A percentile compares a stretch with the other conserved stretches of the same genome.
Conservation (phyloP, 140 eudicot genomes). For the Flaveria floridana region DNA sequence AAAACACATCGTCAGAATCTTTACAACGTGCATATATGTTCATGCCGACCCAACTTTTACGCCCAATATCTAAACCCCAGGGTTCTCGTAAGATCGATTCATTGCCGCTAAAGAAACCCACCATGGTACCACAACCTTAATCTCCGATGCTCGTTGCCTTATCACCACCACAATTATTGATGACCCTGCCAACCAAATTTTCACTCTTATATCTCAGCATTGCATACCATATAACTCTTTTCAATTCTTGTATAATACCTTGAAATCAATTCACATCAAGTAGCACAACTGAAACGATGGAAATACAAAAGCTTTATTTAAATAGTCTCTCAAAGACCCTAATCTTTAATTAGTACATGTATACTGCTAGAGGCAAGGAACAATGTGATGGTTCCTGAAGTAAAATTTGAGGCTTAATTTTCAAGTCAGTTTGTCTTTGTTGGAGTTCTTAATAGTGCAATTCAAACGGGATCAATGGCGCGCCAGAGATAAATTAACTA, state of each 20-base stretch:
- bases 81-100: slow-evolving; percentile 43
- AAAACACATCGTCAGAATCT: slow-evolving; percentile 13
- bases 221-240: slow-evolving; percentile 81
- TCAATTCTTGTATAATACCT: slow-evolving; percentile 45
- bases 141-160: slow-evolving; percentile 77
- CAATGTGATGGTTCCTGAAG: slow-evolving; percentile 72
- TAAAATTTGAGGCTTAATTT: slow-evolving; percentile 44
- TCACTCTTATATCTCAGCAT: slow-evolving; percentile 63
- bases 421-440: slow-evolving; percentile 51
- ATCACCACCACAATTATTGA: slow-evolving; percentile 67
- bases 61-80: slow-evolving; percentile 27
- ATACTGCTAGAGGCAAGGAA: slow-evolving; percentile 65
- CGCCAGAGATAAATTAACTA: too few species aligned
- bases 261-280: slow-evolving; percentile 27
- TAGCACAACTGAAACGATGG: slow-evolving; percentile 22
- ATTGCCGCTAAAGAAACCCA: slow-evolving; percentile 53
- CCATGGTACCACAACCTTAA: slow-evolving; percentile 60
- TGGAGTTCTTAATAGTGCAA: too few species aligned
- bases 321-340: slow-evolving; percentile 48
- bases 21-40: slow-evolving; percentile 53
- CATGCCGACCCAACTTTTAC: slow-evolving; percentile 64
- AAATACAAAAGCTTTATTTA: slow-evolving; percentile 61
- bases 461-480: too few species aligned
- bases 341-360: slow-evolving; percentile 56
- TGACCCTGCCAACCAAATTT: slow-evolving; percentile 55